Evolutionary conservation across 306 rosid genomes (phyloP).

Genomic region (Trifolium repens): DNA sequence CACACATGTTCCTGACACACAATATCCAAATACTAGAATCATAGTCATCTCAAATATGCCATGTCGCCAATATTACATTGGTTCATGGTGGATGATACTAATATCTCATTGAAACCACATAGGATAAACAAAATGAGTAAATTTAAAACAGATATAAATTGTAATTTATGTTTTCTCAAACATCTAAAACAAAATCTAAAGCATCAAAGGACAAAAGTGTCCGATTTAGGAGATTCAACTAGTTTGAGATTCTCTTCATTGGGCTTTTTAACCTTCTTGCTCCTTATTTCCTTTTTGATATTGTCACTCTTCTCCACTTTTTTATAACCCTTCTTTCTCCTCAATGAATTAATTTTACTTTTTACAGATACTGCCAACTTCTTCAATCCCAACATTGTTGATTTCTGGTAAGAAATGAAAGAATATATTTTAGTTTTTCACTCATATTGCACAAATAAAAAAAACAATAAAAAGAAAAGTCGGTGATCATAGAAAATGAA

Average conservation of each 20-base stretch:
- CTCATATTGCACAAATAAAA: neutral
- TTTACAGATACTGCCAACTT: constrained; percentile 65
- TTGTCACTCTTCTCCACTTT: constrained; percentile 93
- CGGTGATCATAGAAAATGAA: too few species aligned
- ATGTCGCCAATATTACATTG: too few species aligned
- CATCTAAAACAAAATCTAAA: neutral
- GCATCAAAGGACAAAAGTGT: constrained; percentile 51
- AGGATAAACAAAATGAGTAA: too few species aligned
- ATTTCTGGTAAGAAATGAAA: constrained; percentile 32
- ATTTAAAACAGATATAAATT: too few species aligned
- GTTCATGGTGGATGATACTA: too few species aligned
- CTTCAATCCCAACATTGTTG: constrained; percentile 51
- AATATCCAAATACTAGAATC: too few species aligned
- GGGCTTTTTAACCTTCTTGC: constrained; percentile 80
- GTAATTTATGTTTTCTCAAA: neutral
- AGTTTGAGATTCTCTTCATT: constrained; percentile 69
- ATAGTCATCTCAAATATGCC: too few species aligned
- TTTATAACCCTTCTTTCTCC: constrained; percentile 69
- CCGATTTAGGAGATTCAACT: constrained; percentile 76
- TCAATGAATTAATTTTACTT: constrained; percentile 66
- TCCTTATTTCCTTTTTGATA: constrained; percentile 82
- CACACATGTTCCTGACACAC: too few species aligned
- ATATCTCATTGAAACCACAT: too few species aligned
- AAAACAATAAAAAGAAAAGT: neutral
- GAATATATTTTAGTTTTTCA: neutral